phyloP scores from a whole-genome alignment of 305 asterid species.

The Fraxinus platypoda region DNA sequence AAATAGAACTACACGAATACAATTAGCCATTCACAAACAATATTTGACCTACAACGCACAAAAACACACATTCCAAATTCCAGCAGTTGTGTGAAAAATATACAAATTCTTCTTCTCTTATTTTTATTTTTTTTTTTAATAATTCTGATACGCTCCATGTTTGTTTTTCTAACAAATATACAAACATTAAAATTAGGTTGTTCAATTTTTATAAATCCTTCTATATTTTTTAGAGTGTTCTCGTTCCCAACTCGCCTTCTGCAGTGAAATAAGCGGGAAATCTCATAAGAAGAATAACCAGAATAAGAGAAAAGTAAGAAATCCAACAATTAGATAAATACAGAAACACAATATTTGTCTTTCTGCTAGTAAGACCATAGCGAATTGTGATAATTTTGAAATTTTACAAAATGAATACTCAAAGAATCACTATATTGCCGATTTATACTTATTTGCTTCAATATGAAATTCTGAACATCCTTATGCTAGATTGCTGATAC shows the following conservation, averaged over 20 bases:
- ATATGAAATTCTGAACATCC: constrained; percentile 52
- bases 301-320: not conserved
- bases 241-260: not conserved
- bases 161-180: not conserved
- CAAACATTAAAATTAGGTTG: not conserved
- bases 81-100: too few relatives aligned
- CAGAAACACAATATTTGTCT: not conserved
- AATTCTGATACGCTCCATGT: not conserved
- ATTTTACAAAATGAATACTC: not conserved
- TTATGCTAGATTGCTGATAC: constrained; percentile 51
- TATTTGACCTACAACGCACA: too few relatives aligned
- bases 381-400: not conserved
- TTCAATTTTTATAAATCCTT: not conserved
- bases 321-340: not conserved
- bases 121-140: too few relatives aligned
- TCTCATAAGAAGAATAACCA: not conserved
- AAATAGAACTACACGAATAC: too few relatives aligned
- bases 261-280: not conserved
- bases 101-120: not conserved
- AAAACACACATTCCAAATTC: not conserved
- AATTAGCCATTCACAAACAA: too few relatives aligned
- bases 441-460: not conserved
- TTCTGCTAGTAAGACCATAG: not conserved
- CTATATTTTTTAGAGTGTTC: not conserved
- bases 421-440: not conserved